These are phyloP conservation scores for Lactarius hengduanensis DNA, from an alignment of 768 basidiomycete genomes.

Conservation along the genomic window DNA sequence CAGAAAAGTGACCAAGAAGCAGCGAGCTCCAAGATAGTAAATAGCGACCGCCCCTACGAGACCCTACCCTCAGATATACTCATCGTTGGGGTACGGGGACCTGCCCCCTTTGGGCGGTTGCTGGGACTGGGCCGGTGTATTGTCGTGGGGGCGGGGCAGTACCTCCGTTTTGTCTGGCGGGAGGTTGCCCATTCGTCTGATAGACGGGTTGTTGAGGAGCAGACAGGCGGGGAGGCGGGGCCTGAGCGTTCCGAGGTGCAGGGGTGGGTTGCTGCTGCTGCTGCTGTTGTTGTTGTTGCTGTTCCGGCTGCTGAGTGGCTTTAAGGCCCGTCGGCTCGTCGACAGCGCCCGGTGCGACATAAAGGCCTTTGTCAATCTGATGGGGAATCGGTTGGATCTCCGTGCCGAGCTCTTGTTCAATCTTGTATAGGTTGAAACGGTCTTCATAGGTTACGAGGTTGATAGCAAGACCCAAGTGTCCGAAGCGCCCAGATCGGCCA, in stretches of 20 bases:
- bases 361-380: slow-evolving; percentile 85
- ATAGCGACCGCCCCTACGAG: slow-evolving; percentile 1
- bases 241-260: slow-evolving; percentile 23
- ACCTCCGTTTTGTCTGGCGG: slow-evolving; percentile 33
- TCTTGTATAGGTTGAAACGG: slow-evolving; percentile 94
- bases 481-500: slow-evolving; percentile 96
- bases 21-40: slow-evolving; percentile 4
- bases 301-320: slow-evolving; percentile 35
- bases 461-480: slow-evolving; percentile 95
- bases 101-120: slow-evolving; percentile 32
- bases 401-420: slow-evolving; percentile 97
- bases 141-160: slow-evolving; percentile 29
- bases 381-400: slow-evolving; percentile 96
- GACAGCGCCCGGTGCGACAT: slow-evolving; percentile 73
- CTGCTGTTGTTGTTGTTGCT: slow-evolving; percentile 30
- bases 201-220: slow-evolving; percentile 35
- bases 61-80: slow-evolving; percentile 1
- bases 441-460: slow-evolving; percentile 98
- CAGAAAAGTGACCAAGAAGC: slow-evolving; percentile 14
- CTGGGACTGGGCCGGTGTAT: slow-evolving; percentile 19
- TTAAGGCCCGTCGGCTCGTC: slow-evolving; percentile 48
- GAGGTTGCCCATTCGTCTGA: slow-evolving; percentile 33
- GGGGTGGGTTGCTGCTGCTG: slow-evolving; percentile 31
- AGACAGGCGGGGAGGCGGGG: slow-evolving; percentile 17
- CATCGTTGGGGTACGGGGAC: slow-evolving; percentile 28